These are phyloP conservation scores for Stachybotrys elegans DNA, from an alignment of 2,329 filamentous ascomycete species.

Conservation along the genomic window DNA sequence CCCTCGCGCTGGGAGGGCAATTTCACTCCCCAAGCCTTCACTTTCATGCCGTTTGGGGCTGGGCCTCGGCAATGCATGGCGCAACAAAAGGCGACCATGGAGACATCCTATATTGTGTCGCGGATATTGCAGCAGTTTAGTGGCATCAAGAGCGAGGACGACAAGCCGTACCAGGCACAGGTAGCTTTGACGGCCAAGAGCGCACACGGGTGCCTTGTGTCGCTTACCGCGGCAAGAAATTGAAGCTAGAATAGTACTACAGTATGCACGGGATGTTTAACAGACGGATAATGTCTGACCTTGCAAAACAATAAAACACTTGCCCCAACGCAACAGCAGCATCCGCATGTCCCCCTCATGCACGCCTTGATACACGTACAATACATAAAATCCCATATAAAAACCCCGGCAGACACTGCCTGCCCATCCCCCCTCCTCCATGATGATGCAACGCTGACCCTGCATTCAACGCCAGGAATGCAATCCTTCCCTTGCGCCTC, in stretches of 20 bases:
- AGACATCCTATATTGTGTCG: background rate
- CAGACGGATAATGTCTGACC: too few species aligned
- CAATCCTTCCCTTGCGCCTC: too few species aligned
- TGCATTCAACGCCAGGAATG: too few species aligned
- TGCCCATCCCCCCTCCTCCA: too few species aligned
- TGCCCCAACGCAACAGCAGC: too few species aligned
- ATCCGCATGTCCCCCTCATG: too few species aligned
- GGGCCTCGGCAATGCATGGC: background rate
- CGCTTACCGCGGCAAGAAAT: background rate
- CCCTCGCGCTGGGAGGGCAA: slow-evolving; percentile 3
- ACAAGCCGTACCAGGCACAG: background rate
- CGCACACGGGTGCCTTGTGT: background rate
- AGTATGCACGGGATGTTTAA: too few species aligned
- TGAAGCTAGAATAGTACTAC: background rate
- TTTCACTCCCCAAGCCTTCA: slow-evolving; percentile 6
- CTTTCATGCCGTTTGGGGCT: slow-evolving; percentile 6
- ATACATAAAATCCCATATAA: too few species aligned
- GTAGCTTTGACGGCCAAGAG: background rate
- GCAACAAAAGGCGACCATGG: slow-evolving; percentile 1
- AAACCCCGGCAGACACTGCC: too few species aligned
- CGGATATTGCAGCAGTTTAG: background rate
- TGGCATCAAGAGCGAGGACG: background rate
- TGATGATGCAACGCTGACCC: too few species aligned
- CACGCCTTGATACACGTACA: too few species aligned
- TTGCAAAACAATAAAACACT: too few species aligned